Percentiles rank a stretch among this genome's conserved stretches.
These are phyloP conservation scores for Colletotrichum sp. DNA, from an alignment of 2,329 filamentous ascomycete genomes.

Conservation along the genomic window DNA sequence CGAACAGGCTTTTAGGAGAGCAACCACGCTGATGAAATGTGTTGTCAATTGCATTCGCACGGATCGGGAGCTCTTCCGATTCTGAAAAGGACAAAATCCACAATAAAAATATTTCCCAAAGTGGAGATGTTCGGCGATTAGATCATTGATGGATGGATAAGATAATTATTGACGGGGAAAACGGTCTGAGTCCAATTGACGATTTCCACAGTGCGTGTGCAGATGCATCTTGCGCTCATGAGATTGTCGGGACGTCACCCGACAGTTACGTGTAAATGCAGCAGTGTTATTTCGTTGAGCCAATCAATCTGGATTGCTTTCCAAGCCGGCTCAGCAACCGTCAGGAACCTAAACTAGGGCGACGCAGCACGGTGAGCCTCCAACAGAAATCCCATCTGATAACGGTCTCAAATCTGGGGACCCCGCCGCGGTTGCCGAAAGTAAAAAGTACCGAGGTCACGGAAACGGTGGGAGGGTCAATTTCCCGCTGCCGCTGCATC, in stretches of 20 bases:
- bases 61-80: background rate
- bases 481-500: background rate
- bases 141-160: background rate
- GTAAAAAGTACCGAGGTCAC: slow-evolving; percentile 12
- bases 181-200: background rate
- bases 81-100: background rate
- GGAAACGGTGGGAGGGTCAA: background rate
- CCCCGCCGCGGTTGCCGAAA: slow-evolving; percentile 11
- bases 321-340: background rate
- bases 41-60: too few species aligned
- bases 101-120: background rate
- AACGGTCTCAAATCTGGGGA: slow-evolving; percentile 9
- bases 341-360: background rate
- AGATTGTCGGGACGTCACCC: background rate
- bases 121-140: background rate
- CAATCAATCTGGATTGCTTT: background rate
- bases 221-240: background rate
- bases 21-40: too few species aligned
- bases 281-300: background rate
- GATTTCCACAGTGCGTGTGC: background rate
- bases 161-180: background rate
- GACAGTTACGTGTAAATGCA: background rate
- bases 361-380: background rate
- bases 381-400: slow-evolving; percentile 10
- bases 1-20: too few species aligned